Evolutionary conservation across 1,284 basidiomycete species (phyloP), one percentile per base, ranked within the genome.

Genomic region (Singerocomus inundabilis): DNA sequence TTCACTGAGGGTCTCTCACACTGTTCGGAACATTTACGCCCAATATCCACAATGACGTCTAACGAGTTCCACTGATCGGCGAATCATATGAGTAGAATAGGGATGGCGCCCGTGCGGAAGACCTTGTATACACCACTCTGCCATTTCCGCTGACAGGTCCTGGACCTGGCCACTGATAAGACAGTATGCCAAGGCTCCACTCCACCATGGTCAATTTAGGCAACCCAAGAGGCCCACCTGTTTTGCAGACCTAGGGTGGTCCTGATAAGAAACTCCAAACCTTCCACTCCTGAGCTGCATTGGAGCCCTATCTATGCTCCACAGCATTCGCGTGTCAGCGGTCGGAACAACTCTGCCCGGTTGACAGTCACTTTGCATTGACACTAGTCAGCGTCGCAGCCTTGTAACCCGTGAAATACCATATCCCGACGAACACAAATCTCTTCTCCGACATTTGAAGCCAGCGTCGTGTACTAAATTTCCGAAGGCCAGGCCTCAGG

Each of bases 211-310:
- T 39, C 39, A 4, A 25, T 51, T 58, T 32, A 29, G 48, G 47
- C 12, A 39, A 15, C 9, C 25, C 21, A 41, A 55, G 46, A 21
- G 13, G 21, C 21, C 21, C 21, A 21, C 21, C 21, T 12, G 31
- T 7, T 10, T 13, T 26, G 28, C 35, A 18, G 24, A 37, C 25
- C 41, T 48, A 33, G 46, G 43, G 41, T 44, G 6, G 28, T 5
- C 32, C 18, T 24, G 44, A 57, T 51, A 50, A 47, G 44, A 38
- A 21, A n/a, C 18, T 6, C 28, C 28, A 2, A 18, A n/a, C 29
- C 30, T 53, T 41, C 43, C 24, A 34, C 36, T 13, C 33, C 8
- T 21, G 52, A 36, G 52, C 36, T 37, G 26, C 30, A 16, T n/a
- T 37, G 18, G 40, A 24, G 37, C 38, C 39, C 31, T 38, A 16